Percentiles rank a stretch among this genome's conserved stretches.
Conservation (phyloP, 2,329 filamentous ascomycete species). For the Colletotrichum phormii region DNA sequence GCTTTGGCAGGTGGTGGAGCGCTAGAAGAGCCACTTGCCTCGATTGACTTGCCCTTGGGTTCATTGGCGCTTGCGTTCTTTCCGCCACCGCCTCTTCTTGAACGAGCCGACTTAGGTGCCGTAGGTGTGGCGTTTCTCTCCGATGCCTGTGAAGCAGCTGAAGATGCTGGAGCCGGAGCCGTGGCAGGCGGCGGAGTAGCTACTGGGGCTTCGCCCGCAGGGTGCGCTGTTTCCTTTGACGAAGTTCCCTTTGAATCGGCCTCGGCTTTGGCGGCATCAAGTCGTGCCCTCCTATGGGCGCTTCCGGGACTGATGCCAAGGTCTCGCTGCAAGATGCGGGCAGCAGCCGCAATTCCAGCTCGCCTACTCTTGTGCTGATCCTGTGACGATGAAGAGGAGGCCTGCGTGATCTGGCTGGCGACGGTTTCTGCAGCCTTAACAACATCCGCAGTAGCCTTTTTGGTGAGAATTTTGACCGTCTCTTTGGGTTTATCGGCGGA, state of each 20-base stretch:
- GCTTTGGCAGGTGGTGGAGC: conserved; percentile 45
- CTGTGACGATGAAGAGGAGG: conserved; percentile 43
- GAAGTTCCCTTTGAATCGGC: conserved; percentile 53
- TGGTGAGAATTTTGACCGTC: conserved; percentile 72
- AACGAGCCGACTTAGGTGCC: conserved; percentile 35
- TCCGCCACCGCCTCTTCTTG: conserved; percentile 45
- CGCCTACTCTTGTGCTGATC: conserved; percentile 66
- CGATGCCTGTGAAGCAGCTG: conserved; percentile 16
- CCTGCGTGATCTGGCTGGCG: conserved; percentile 52
- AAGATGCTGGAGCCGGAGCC: conserved; percentile 19
- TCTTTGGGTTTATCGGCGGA: conserved; percentile 64
- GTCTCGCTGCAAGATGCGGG: conserved; percentile 74
- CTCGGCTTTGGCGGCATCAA: conserved; percentile 69
- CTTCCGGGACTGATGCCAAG: conserved; percentile 73
- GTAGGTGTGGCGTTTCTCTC: conserved; percentile 31
- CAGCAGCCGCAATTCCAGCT: conserved; percentile 72
- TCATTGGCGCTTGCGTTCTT: conserved; percentile 49
- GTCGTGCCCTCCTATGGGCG: conserved; percentile 70
- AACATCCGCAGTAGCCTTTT: conserved; percentile 65
- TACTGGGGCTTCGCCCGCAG: conserved; percentile 37
- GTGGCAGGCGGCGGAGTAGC: conserved; percentile 35
- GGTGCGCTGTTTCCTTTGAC: conserved; percentile 46
- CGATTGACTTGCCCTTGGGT: conserved; percentile 51
- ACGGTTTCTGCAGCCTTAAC: conserved; percentile 58
- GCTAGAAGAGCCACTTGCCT: conserved; percentile 41